Conservation (phyloP, 805 yeast genomes). For the Candida manassasensis region DNA sequence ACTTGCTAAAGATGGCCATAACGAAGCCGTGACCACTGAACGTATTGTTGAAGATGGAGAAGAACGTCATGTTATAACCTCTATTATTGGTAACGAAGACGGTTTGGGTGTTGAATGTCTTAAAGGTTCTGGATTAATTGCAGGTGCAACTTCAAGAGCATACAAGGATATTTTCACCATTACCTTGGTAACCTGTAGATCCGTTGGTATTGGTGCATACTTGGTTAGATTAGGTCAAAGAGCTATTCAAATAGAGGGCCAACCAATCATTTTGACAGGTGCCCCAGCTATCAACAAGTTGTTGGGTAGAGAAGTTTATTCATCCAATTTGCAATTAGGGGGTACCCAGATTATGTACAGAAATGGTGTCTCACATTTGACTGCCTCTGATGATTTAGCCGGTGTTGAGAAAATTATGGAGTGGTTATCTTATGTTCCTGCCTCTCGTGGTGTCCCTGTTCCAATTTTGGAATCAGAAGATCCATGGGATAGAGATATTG, state of each 20-base stretch:
- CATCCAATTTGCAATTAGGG: conserved; percentile 95
- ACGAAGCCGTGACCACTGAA: conserved; percentile 66
- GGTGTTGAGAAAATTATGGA: conserved; percentile 93
- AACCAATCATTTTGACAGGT: conserved; percentile 97
- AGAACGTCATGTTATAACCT: conserved; percentile 72
- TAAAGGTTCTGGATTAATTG: conserved; percentile 96
- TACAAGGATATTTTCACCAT: conserved; percentile 96
- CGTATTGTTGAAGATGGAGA: conserved; percentile 80
- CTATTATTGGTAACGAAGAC: conserved; percentile 90
- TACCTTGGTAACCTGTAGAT: conserved; percentile 98
- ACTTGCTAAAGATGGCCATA: conserved; percentile 56
- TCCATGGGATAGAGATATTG: conserved; percentile 91
- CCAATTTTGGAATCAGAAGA: conserved; percentile 83
- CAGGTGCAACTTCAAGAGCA: conserved; percentile 97
- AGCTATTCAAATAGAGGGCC: conserved; percentile 98
- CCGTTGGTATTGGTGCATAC: conserved; percentile 99
- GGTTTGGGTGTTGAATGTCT: conserved; percentile 98
- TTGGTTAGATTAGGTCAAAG: conserved; percentile 97
- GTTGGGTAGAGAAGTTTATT: conserved; percentile 93
- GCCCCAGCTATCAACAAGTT: conserved; percentile 98
- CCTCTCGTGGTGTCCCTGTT: conserved; percentile 81
- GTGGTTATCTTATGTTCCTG: conserved; percentile 95
- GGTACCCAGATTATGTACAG: conserved; percentile 98
- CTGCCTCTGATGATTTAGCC: conserved; percentile 94
- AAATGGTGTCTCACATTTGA: conserved; percentile 96